phyloP scores from a whole-genome alignment of 176 grass and related monocot species.

The Aegilops longissima region DNA sequence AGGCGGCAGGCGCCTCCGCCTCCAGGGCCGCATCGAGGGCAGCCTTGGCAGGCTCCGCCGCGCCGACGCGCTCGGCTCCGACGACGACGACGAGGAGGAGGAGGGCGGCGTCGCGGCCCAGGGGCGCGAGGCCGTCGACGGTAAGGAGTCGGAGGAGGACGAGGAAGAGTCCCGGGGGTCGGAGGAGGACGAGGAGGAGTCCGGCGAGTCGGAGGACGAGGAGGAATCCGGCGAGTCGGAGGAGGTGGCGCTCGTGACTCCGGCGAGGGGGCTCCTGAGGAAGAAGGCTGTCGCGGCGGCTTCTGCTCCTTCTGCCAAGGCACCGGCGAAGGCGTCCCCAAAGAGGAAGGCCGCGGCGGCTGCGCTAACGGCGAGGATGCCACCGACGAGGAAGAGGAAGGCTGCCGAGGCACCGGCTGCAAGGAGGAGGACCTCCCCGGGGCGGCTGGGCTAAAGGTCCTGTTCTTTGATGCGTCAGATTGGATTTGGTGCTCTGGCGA shows the following conservation, averaged over 20 bases:
- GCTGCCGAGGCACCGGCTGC: not conserved
- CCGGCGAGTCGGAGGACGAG: constrained; percentile 54
- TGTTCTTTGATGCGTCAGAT: not conserved
- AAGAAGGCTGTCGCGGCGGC: not conserved
- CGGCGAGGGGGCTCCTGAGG: constrained; percentile 44
- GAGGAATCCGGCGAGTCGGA: constrained; percentile 54
- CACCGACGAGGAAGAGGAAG: constrained; percentile 31
- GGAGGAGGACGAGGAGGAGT: not conserved
- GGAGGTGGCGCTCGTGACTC: not conserved
- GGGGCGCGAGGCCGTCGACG: constrained; percentile 22
- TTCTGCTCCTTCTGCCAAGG: not conserved
- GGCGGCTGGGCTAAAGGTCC: fast-evolving
- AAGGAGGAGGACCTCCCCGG: not conserved
- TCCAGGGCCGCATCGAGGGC: constrained; percentile 94
- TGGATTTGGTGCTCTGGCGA: not conserved
- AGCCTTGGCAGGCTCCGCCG: constrained; percentile 71
- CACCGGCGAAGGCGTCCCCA: constrained; percentile 32
- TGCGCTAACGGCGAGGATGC: constrained; percentile 20
- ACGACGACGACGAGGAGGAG: constrained; percentile 22
- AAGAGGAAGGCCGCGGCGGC: not conserved
- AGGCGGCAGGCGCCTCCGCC: constrained; percentile 59
- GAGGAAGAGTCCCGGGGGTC: not conserved
- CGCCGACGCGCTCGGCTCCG: constrained; percentile 36
- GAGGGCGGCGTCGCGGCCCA: constrained; percentile 31
- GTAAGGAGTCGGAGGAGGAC: not conserved